Base-by-base conservation (phyloP, 2,329 filamentous ascomycete genomes). In the Zarea fungicola region DNA sequence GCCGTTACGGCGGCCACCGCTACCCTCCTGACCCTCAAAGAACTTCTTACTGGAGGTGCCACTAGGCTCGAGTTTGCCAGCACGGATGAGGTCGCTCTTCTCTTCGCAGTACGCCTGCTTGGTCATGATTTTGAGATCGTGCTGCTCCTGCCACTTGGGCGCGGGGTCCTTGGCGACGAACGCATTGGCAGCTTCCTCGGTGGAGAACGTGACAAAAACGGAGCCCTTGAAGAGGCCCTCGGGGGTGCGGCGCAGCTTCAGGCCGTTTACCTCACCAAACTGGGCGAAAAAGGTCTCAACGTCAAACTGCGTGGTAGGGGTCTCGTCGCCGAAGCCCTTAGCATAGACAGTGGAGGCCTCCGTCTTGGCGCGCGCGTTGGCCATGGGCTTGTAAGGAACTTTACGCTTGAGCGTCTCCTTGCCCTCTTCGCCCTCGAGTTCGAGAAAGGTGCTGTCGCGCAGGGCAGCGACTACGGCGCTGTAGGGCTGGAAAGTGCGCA, bases 401-500 rank as follows among this genome's bases (percentile, higher is more conserved):
- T 90, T 95, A 72, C 92, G 89, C 64, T 83, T 84, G 61, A 92
- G 68, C 35, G 69, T 75, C 78, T 93, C 83, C 55, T 83, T 68
- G 52, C 83, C 84, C 56, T 90, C 81, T 57, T 85, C 76, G 47
- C 93, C 89, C 48, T 80, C 77, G 48, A 97, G 69, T 6, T 87
- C 80, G 42, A 99, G 76, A 52, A 83, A 70, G 25, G 78, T 76
- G 71, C 88, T 93, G 19, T 87, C 80, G 67, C 85, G 87, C 45
- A 97, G 80, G 29, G 93, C 92, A 46, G 83, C 82, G 52, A 96
- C 84, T 36, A 99, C 80, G 49, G 87, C 85, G 49, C 80, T 83
- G 73, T 90, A 91, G 35, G 89, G 89, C 71, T 93, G 84, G 80
- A 97, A 99, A 60, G 85, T 87, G 57, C 83, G 85, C 95, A 99